phyloP scores from a whole-genome alignment of 768 basidiomycete genomes.

The Dioszegia crocea region DNA sequence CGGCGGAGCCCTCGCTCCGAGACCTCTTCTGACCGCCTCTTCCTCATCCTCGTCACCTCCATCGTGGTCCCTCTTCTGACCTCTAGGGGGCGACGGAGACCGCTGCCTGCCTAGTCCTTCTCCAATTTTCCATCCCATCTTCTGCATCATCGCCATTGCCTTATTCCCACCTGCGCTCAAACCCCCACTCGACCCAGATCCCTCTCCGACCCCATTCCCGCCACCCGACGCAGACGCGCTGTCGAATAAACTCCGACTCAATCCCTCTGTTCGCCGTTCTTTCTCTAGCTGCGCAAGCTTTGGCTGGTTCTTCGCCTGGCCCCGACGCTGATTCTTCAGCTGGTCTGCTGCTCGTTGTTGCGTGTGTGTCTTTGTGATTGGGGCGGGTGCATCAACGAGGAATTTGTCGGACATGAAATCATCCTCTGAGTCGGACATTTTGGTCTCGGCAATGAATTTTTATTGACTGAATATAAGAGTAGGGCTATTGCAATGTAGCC shows the following conservation, averaged over 20 bases:
- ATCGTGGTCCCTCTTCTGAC: conserved; percentile 13
- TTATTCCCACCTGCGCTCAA: conserved; percentile 26
- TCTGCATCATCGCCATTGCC: conserved; percentile 49
- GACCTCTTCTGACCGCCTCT: conserved; percentile 24
- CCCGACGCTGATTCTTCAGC: conserved; percentile 26
- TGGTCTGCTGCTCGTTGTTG: conserved; percentile 16
- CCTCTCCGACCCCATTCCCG: background rate
- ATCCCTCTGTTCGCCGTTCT: conserved; percentile 31
- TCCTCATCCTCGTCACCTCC: conserved; percentile 20
- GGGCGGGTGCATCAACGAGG: conserved; percentile 24
- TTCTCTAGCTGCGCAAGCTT: conserved; percentile 35
- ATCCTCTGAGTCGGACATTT: conserved; percentile 47
- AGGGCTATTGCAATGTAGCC: too few relatives aligned
- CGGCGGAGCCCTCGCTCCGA: conserved; percentile 15
- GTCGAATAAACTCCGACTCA: conserved; percentile 43
- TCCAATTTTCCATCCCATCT: conserved; percentile 50
- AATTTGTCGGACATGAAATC: conserved; percentile 51
- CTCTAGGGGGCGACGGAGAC: conserved; percentile 14
- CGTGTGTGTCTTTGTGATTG: conserved; percentile 25
- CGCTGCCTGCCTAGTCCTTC: conserved; percentile 43
- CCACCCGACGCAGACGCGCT: background rate
- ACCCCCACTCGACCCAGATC: background rate
- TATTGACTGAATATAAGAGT: background rate
- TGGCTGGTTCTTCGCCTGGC: conserved; percentile 30
- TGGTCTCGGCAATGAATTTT: background rate